phyloP scores from a whole-genome alignment of 306 rosid species.

The Sesbania bispinosa region DNA sequence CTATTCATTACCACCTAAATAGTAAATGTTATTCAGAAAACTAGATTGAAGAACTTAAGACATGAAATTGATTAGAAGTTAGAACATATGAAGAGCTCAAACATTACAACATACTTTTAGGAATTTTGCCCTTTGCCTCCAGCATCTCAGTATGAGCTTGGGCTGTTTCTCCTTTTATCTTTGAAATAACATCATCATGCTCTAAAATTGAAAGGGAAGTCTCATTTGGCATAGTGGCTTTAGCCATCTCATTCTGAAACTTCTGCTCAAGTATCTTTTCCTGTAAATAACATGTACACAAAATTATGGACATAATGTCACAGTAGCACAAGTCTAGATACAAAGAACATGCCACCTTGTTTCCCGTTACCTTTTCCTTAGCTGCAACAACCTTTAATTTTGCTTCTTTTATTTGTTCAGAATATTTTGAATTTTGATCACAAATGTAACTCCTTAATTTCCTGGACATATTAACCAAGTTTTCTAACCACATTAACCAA shows the following conservation, averaged over 20 bases:
- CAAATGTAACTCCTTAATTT: slow-evolving; percentile 33
- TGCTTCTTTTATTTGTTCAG: slow-evolving; percentile 16
- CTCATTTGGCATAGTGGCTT: slow-evolving; percentile 31
- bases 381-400: slow-evolving; percentile 33
- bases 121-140: slow-evolving; percentile 35
- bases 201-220: slow-evolving; percentile 7
- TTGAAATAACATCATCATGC: slow-evolving; percentile 27
- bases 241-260: slow-evolving; percentile 36
- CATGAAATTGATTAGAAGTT: not conserved
- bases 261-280: slow-evolving; percentile 21
- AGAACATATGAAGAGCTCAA: slow-evolving; percentile 6
- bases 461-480: slow-evolving; percentile 26
- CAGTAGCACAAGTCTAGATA: not conserved
- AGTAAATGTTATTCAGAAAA: not conserved
- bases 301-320: not conserved
- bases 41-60: not conserved
- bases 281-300: slow-evolving; percentile 20
- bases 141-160: slow-evolving; percentile 53
- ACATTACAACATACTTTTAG: slow-evolving; percentile 43
- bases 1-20: not conserved
- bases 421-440: slow-evolving; percentile 17
- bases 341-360: not conserved
- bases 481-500: slow-evolving; percentile 2
- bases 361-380: slow-evolving; percentile 33
- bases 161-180: slow-evolving; percentile 50